These are phyloP conservation scores for Trichoderma breve DNA, from an alignment of 2,329 filamentous ascomycete species.

Conservation along the genomic window DNA sequence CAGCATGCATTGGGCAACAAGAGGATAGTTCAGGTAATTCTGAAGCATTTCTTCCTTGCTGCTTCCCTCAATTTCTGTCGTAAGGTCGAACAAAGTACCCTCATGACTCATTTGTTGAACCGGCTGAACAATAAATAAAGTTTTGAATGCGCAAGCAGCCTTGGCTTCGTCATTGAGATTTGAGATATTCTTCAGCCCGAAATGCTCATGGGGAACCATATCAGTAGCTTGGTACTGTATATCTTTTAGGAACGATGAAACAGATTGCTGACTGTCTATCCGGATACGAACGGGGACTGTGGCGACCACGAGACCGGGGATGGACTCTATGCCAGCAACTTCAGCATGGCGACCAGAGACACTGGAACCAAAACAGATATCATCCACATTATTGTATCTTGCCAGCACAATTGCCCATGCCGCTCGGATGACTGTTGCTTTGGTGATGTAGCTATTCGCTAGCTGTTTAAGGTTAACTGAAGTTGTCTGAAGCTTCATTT, in stretches of 20 bases:
- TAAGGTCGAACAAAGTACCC: neutral
- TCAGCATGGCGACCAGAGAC: slow-evolving; percentile 23
- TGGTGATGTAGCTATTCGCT: slow-evolving; percentile 1
- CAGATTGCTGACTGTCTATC: neutral
- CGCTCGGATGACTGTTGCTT: slow-evolving; percentile 23
- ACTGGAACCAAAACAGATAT: slow-evolving; percentile 26
- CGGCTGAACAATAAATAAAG: slow-evolving; percentile 19
- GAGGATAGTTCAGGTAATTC: slow-evolving; percentile 12
- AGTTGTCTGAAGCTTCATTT: neutral
- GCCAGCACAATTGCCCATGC: slow-evolving; percentile 27
- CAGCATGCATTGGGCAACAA: slow-evolving; percentile 4
- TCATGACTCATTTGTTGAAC: neutral
- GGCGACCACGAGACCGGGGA: neutral
- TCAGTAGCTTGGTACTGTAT: slow-evolving; percentile 28
- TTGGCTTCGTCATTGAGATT: slow-evolving; percentile 15
- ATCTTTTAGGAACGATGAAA: slow-evolving; percentile 14
- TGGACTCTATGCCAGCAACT: slow-evolving; percentile 5
- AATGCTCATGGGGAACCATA: slow-evolving; percentile 28
- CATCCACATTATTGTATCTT: slow-evolving; percentile 14
- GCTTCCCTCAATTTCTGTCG: neutral
- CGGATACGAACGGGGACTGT: slow-evolving; percentile 15
- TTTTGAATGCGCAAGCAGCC: slow-evolving; percentile 10
- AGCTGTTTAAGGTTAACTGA: neutral
- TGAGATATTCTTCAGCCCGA: slow-evolving; percentile 31
- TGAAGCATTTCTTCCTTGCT: slow-evolving; percentile 1